These are phyloP conservation scores for Chlorociboria aeruginascens DNA, from an alignment of 495 filamentous ascomycete genomes.

Conservation along the genomic window DNA sequence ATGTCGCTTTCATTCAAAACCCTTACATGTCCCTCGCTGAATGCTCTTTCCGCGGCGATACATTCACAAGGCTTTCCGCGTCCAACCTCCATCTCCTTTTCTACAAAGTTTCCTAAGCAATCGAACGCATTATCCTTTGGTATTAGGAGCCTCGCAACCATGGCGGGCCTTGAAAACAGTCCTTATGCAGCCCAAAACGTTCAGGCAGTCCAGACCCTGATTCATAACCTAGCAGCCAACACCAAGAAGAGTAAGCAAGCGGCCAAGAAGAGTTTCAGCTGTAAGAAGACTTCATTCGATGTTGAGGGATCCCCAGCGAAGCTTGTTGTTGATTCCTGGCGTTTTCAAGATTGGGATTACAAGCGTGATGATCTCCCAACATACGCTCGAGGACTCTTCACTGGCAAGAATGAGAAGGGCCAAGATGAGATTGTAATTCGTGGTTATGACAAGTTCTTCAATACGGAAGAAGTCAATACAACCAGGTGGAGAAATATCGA, in stretches of 20 bases:
- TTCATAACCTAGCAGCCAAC: slow-evolving; percentile 42
- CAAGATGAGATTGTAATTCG: slow-evolving; percentile 66
- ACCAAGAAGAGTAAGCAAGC: slow-evolving; percentile 30
- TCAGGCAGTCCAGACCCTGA: slow-evolving; percentile 45
- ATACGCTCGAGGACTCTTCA: slow-evolving; percentile 89
- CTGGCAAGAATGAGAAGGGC: slow-evolving; percentile 47
- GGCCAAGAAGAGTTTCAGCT: slow-evolving; percentile 39
- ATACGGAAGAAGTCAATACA: slow-evolving; percentile 61
- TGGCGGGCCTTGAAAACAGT: slow-evolving; percentile 6
- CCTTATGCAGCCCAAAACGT: slow-evolving; percentile 55
- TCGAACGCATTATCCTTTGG: too few relatives aligned
- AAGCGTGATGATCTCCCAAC: slow-evolving; percentile 74
- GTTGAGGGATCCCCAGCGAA: slow-evolving; percentile 44
- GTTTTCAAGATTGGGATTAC: slow-evolving; percentile 89
- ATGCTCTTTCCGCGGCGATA: too few relatives aligned
- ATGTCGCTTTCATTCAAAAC: too few relatives aligned
- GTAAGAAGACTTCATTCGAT: slow-evolving; percentile 63
- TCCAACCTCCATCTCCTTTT: too few relatives aligned
- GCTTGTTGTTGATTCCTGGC: slow-evolving; percentile 77
- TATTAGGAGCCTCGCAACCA: neutral
- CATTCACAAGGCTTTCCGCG: too few relatives aligned
- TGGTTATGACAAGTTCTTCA: slow-evolving; percentile 99
- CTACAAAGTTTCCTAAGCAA: too few relatives aligned
- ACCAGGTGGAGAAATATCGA: slow-evolving; percentile 78
- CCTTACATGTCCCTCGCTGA: too few relatives aligned